These are phyloP conservation scores for Hippophae rhamnoides DNA, from an alignment of 306 rosid genomes.

Conservation along the genomic window DNA sequence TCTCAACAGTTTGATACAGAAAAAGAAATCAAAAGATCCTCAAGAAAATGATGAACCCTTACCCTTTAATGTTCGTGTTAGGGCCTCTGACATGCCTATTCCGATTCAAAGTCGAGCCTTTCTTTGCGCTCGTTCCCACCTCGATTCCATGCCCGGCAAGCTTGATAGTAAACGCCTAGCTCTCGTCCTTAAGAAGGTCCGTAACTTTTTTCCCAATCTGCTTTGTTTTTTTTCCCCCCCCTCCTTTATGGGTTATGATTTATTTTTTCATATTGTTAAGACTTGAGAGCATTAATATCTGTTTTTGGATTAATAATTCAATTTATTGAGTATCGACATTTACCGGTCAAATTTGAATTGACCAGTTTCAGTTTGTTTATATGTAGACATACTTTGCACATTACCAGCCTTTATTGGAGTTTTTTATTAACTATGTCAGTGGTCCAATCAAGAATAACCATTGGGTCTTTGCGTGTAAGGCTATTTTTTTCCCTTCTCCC, in stretches of 20 bases:
- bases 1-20: conserved; percentile 58
- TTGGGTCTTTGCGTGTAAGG: no score
- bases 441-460: no score
- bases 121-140: conserved; percentile 55
- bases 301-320: conserved; percentile 8
- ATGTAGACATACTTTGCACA: no score
- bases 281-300: background rate
- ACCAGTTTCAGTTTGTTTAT: no score
- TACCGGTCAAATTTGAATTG: no score
- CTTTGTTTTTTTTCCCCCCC: background rate
- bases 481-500: no score
- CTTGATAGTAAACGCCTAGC: conserved; percentile 81
- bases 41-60: conserved; percentile 43
- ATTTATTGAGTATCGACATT: conserved; percentile 12
- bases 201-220: no score
- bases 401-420: no score
- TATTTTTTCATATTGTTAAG: background rate
- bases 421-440: no score
- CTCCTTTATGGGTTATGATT: background rate
- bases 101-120: conserved; percentile 70
- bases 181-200: conserved; percentile 78
- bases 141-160: conserved; percentile 71
- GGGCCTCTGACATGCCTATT: conserved; percentile 77
- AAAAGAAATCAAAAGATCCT: conserved; percentile 69
- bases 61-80: conserved; percentile 38